Percentiles rank a stretch among this genome's conserved stretches.
phyloP scores from a whole-genome alignment of 202 grass and related monocot genomes.

The Panicum hallii region DNA sequence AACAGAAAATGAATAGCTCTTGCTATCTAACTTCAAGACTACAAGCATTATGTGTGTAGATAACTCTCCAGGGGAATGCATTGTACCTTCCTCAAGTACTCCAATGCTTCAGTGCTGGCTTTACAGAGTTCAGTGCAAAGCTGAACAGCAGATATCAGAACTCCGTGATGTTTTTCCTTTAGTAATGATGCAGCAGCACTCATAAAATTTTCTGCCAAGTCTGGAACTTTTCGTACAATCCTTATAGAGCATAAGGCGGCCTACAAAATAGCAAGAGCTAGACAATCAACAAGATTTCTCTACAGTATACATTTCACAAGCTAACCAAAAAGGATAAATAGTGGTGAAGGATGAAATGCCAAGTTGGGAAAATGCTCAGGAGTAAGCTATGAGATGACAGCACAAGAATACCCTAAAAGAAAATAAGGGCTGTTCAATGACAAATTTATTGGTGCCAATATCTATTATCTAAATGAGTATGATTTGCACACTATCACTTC shows the following conservation, averaged over 20 bases:
- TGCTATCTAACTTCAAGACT: neutral
- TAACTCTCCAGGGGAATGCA: slow-evolving; percentile 4
- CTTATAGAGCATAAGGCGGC: slow-evolving; percentile 95
- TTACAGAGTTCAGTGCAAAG: slow-evolving; percentile 97
- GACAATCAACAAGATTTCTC: slow-evolving; percentile 29
- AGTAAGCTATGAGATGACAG: slow-evolving; percentile 10
- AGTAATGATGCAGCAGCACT: slow-evolving; percentile 73
- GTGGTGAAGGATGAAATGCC: slow-evolving; percentile 7
- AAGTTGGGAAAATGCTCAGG: neutral
- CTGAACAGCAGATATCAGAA: slow-evolving; percentile 89
- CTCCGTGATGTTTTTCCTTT: slow-evolving; percentile 98
- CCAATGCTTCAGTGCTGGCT: slow-evolving; percentile 79
- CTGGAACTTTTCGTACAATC: slow-evolving; percentile 96
- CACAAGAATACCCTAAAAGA: neutral
- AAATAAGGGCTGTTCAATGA: slow-evolving; percentile 3
- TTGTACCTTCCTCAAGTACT: slow-evolving; percentile 88
- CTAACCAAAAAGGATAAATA: neutral
- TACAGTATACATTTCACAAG: slow-evolving; percentile 26
- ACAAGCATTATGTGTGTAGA: neutral
- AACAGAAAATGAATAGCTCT: slow-evolving; percentile 1
- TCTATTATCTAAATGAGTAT: slow-evolving; percentile 12
- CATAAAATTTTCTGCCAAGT: slow-evolving; percentile 94
- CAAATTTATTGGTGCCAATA: slow-evolving; percentile 21
- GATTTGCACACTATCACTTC: neutral
- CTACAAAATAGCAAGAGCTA: slow-evolving; percentile 55